Conservation (phyloP, 2,329 filamentous ascomycete species). For the Fusarium sp. region DNA sequence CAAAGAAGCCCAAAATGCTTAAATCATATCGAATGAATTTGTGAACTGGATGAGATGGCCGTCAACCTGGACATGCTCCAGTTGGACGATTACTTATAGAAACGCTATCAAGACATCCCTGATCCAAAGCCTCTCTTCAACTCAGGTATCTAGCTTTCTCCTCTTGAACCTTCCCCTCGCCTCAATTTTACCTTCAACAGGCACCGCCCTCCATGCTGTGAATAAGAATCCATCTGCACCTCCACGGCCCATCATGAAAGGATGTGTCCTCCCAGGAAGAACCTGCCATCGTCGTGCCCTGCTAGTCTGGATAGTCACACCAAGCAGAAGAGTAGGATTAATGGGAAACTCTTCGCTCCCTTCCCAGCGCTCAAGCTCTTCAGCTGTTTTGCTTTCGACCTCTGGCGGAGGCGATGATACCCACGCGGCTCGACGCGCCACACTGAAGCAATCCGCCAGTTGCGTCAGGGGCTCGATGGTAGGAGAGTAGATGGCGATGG, state of each 20-base stretch:
- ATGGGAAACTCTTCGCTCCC: conserved; percentile 81
- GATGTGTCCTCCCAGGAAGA: conserved; percentile 88
- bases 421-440: conserved; percentile 80
- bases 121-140: neutral
- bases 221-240: conserved; percentile 92
- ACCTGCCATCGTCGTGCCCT: conserved; percentile 87
- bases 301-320: conserved; percentile 81
- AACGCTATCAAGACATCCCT: neutral
- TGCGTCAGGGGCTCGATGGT: conserved; percentile 80
- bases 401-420: conserved; percentile 60
- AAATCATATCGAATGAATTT: neutral
- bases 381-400: conserved; percentile 52
- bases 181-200: conserved; percentile 79
- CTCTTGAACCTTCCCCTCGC: conserved; percentile 82
- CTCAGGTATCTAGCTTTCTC: conserved; percentile 62
- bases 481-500: conserved; percentile 85
- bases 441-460: conserved; percentile 85
- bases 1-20: too few species aligned
- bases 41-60: neutral
- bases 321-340: conserved; percentile 85
- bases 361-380: conserved; percentile 63
- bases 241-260: conserved; percentile 87
- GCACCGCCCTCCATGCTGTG: conserved; percentile 81
- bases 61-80: neutral
- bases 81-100: neutral